A percentile compares a stretch with the other conserved stretches of the same genome.
Evolutionary conservation across 192 early-diverging fungal species (phyloP).

Genomic region (Pecoramyces ruminantium): DNA sequence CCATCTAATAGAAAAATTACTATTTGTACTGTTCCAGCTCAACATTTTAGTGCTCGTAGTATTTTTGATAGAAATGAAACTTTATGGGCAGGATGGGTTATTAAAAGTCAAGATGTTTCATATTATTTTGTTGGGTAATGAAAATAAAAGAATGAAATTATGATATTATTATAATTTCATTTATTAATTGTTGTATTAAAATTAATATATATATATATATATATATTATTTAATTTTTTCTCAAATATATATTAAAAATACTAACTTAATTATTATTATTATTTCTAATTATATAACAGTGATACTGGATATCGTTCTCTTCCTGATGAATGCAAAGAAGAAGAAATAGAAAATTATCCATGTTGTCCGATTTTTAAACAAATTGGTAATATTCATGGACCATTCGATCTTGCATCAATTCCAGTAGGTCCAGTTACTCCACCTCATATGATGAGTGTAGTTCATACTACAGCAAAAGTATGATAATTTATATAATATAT

Average conservation of each 20-base stretch:
- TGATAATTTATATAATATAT: too few relatives aligned
- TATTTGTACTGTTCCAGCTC: neutral
- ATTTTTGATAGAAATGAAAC: constrained; percentile 49
- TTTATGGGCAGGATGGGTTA: constrained; percentile 63
- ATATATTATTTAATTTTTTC: too few relatives aligned
- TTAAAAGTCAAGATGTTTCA: neutral
- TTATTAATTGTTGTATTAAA: too few relatives aligned
- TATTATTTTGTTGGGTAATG: neutral
- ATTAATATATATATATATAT: too few relatives aligned
- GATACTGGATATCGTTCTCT: constrained; percentile 72
- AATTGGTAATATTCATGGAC: constrained; percentile 53
- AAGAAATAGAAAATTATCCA: constrained; percentile 19
- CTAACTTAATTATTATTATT: too few relatives aligned
- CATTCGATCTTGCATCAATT: constrained; percentile 55
- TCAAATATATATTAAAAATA: too few relatives aligned
- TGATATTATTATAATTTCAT: too few relatives aligned
- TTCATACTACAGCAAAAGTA: neutral
- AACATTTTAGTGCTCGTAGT: constrained; percentile 48
- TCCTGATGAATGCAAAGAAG: constrained; percentile 13
- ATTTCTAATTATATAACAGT: too few relatives aligned
- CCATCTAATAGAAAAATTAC: neutral
- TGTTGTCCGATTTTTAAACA: constrained; percentile 70
- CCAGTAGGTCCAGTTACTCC: constrained; percentile 70
- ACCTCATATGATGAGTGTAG: neutral
- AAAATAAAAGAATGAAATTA: too few relatives aligned